Percentiles rank a stretch among this genome's conserved stretches.
These are phyloP conservation scores for Geosmithia flava DNA, from an alignment of 2,329 filamentous ascomycete species.

Conservation along the genomic window DNA sequence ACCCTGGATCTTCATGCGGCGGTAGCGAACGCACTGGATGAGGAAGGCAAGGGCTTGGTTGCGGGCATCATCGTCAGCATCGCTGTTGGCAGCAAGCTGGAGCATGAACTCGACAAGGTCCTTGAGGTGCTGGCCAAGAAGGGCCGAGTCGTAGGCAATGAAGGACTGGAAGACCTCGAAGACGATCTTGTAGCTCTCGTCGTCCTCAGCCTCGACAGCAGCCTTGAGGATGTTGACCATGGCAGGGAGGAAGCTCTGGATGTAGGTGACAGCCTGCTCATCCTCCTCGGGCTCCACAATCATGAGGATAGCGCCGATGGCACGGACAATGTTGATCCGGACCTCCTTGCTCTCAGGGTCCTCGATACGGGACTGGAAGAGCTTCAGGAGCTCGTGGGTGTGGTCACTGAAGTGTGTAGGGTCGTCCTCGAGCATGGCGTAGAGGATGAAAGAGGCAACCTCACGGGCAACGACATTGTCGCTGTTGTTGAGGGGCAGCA, in stretches of 20 bases:
- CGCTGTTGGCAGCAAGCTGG: slow-evolving; percentile 64
- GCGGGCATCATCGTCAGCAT: slow-evolving; percentile 72
- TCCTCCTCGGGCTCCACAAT: slow-evolving; percentile 84
- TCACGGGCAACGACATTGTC: slow-evolving; percentile 68
- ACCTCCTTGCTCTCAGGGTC: slow-evolving; percentile 88
- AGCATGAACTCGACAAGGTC: slow-evolving; percentile 93
- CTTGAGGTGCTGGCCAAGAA: slow-evolving; percentile 76
- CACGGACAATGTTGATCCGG: slow-evolving; percentile 86
- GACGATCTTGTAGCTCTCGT: slow-evolving; percentile 77
- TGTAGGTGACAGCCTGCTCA: slow-evolving; percentile 54
- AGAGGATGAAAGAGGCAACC: slow-evolving; percentile 87
- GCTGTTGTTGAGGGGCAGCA: slow-evolving; percentile 70
- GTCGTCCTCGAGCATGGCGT: slow-evolving; percentile 79
- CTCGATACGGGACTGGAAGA: slow-evolving; percentile 79
- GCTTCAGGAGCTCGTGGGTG: slow-evolving; percentile 63
- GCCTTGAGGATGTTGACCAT: slow-evolving; percentile 88
- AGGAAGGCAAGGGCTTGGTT: slow-evolving; percentile 88
- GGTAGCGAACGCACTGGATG: slow-evolving; percentile 81
- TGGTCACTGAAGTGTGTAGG: slow-evolving; percentile 77
- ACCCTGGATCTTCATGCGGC: slow-evolving; percentile 89
- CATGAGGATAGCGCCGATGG: slow-evolving; percentile 77
- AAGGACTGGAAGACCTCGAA: slow-evolving; percentile 98
- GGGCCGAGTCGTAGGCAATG: slow-evolving; percentile 74
- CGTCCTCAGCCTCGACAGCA: slow-evolving; percentile 66
- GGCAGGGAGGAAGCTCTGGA: slow-evolving; percentile 70